phyloP scores from a whole-genome alignment of 2,329 filamentous ascomycete species.

The Paraphoma chrysanthemicola region DNA sequence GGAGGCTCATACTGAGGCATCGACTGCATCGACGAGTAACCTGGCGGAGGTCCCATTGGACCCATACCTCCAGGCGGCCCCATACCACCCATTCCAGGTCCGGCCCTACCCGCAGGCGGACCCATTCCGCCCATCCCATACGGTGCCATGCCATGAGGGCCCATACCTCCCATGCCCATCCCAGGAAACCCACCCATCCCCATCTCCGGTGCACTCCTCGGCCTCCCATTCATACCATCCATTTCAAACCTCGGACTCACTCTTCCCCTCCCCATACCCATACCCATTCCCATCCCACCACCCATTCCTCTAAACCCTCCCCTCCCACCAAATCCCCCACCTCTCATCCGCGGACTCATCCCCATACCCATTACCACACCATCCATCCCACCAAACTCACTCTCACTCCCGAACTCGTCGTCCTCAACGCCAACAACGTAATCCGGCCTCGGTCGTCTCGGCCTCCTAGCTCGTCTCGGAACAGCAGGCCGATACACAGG shows the following conservation, averaged over 20 bases:
- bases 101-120: background rate
- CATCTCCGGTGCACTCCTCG: constrained; percentile 1
- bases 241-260: background rate
- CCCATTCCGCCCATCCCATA: constrained; percentile 6
- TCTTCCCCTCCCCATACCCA: constrained; percentile 4
- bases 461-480: background rate
- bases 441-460: background rate
- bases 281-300: constrained; percentile 7
- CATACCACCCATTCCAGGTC: background rate
- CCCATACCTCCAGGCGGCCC: background rate
- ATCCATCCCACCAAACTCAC: background rate
- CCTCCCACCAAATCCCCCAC: background rate
- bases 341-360: background rate
- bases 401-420: constrained; percentile 4
- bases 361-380: constrained; percentile 4
- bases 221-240: background rate
- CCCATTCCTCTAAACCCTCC: background rate
- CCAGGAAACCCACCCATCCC: constrained; percentile 2
- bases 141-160: constrained; percentile 1
- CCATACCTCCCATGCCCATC: constrained; percentile 1
- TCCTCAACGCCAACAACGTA: constrained; percentile 4
- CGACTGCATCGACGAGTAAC: constrained; percentile 12
- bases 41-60: constrained; percentile 2
- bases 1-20: background rate
- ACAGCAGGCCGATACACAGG: background rate